phyloP scores from a whole-genome alignment of 2,329 filamentous ascomycete genomes.

The Tympanopsis confertula region DNA sequence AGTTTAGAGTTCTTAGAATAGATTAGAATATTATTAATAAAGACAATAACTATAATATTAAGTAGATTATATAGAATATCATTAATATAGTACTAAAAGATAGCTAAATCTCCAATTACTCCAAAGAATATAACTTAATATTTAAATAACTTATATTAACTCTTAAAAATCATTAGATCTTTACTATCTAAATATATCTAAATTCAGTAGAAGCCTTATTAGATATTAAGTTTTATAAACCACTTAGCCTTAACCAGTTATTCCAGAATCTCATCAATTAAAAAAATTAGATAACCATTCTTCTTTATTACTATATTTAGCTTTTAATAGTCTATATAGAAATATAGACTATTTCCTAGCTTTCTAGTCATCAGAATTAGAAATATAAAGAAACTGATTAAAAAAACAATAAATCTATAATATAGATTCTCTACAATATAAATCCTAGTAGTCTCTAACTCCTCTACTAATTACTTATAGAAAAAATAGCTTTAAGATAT shows the following conservation, averaged over 20 bases:
- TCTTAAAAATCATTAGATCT: too few relatives aligned
- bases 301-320: slow-evolving; percentile 14
- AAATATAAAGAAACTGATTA: background rate
- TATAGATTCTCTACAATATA: background rate
- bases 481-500: background rate
- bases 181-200: too few relatives aligned
- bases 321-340: slow-evolving; percentile 14
- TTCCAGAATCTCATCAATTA: too few relatives aligned
- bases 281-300: slow-evolving; percentile 13
- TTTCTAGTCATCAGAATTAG: slow-evolving; percentile 8
- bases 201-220: too few relatives aligned
- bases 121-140: too few relatives aligned
- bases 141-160: too few relatives aligned
- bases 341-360: slow-evolving; percentile 5
- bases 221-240: too few relatives aligned
- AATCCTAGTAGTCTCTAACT: background rate
- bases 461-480: background rate
- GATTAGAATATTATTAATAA: too few relatives aligned
- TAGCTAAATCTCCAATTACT: too few relatives aligned
- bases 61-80: slow-evolving; percentile 4
- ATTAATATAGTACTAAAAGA: slow-evolving; percentile 8
- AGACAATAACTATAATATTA: too few relatives aligned
- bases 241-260: too few relatives aligned
- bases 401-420: background rate
- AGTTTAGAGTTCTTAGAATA: too few relatives aligned